These are phyloP conservation scores for Fusarium citri DNA, from an alignment of 2,329 filamentous ascomycete genomes.

Conservation along the genomic window DNA sequence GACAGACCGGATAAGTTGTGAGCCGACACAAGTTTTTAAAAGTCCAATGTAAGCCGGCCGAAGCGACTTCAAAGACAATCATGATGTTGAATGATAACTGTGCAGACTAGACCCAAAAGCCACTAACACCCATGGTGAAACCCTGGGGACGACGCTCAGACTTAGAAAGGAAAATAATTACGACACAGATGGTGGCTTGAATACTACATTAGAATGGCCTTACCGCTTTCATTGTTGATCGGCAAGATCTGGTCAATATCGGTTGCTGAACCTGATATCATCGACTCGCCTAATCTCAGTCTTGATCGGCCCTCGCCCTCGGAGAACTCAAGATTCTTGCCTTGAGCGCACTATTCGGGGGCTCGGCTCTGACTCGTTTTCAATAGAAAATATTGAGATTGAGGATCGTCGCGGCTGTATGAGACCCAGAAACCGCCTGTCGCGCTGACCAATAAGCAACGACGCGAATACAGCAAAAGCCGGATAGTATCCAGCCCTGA, in stretches of 20 bases:
- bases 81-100: slow-evolving; percentile 2
- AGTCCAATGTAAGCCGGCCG: slow-evolving; percentile 4
- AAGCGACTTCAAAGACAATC: slow-evolving; percentile 1
- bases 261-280: not conserved
- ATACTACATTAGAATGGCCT: not conserved
- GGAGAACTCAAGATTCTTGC: not conserved
- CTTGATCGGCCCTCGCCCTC: not conserved
- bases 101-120: slow-evolving; percentile 21
- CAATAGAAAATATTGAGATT: not conserved
- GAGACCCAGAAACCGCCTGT: not conserved
- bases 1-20: slow-evolving; percentile 19
- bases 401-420: not conserved
- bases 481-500: slow-evolving; percentile 35
- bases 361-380: not conserved
- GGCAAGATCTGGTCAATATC: slow-evolving; percentile 5
- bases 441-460: slow-evolving; percentile 15
- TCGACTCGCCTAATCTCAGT: slow-evolving; percentile 2
- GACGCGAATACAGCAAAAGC: slow-evolving; percentile 26
- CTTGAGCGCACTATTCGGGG: not conserved
- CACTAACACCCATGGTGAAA: slow-evolving; percentile 44
- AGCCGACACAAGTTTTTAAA: slow-evolving; percentile 1
- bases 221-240: not conserved
- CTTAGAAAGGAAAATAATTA: not conserved
- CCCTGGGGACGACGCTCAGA: slow-evolving; percentile 37
- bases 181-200: not conserved